Base-by-base conservation (phyloP, 768 basidiomycete species). In the Podaxis sp. region DNA sequence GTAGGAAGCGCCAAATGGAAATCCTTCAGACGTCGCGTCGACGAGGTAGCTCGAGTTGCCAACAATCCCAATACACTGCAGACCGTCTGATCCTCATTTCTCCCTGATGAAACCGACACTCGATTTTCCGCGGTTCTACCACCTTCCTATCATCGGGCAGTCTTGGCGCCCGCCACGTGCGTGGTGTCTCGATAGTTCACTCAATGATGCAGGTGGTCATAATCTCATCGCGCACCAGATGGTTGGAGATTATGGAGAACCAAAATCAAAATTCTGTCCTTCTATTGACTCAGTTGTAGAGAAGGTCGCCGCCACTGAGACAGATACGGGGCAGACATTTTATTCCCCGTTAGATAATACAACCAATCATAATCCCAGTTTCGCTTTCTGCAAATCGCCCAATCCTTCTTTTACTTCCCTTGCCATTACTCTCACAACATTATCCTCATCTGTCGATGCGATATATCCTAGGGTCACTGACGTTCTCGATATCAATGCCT, bases 261-360 rank as follows among this genome's bases (percentile, higher is more conserved):
- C 90, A 68, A 90, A 28, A 89, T 46, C 74, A 49, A 61, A 84
- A 67, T 65, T 42, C 62, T 80, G 78, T 87, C 91, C 82, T 89
- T 81, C 66, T 77, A 86, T 89, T 95, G 94, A 94, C 93, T 90
- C 87, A 87, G 86, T 77, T 84, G 78, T 79, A 76, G 69, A 74
- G 63, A 71, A 91, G 84, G 77, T 70, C 66, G 77, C 86, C 76
- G 78, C 79, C 77, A 80, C 80, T 89, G 88, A 85, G 93, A 96
- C 93, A 96, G 94, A 95, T 96, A 94, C 93, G 93, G 83, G 90
- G 92, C 82, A 78, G 68, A 86, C 73, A 84, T 73, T 58, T 26
- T 30, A 13, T 54, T 22, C 11, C 24, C 28, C 5, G 8, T 33
- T 65, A 62, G n/a, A 51, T 52, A 46, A n/a, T 56, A 63, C 11